Conservation (phyloP, 495 filamentous ascomycete genomes). For the Podospora conica region DNA sequence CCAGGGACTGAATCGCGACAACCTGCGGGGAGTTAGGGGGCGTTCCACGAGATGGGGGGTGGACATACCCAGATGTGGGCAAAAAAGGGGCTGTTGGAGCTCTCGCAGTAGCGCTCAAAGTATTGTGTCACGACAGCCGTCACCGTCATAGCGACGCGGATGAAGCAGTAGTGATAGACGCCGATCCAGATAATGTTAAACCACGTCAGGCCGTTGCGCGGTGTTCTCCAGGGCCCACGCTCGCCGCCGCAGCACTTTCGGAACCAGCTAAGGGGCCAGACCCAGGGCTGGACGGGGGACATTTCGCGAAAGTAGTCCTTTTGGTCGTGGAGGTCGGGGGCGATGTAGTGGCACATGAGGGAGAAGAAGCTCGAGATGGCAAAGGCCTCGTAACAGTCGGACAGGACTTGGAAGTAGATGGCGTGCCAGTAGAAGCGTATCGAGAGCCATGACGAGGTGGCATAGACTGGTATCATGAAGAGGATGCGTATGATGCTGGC, state of each 20-base stretch:
- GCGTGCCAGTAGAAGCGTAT: constrained; percentile 73
- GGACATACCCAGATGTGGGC: constrained; percentile 72
- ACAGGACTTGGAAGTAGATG: constrained; percentile 74
- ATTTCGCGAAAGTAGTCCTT: constrained; percentile 80
- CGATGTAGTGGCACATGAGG: constrained; percentile 79
- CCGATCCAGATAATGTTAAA: constrained; percentile 88
- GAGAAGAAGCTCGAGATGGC: constrained; percentile 87
- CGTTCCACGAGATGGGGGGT: background rate
- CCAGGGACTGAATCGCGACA: constrained; percentile 60
- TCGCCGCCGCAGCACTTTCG: constrained; percentile 61
- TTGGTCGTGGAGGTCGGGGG: constrained; percentile 72
- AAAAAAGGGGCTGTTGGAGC: constrained; percentile 69
- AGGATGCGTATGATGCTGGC: constrained; percentile 78
- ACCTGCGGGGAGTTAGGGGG: constrained; percentile 40
- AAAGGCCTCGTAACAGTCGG: constrained; percentile 89
- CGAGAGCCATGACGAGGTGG: constrained; percentile 68
- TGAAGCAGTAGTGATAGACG: constrained; percentile 86
- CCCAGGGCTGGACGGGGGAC: constrained; percentile 59
- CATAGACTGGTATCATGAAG: constrained; percentile 85
- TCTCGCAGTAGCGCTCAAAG: constrained; percentile 67
- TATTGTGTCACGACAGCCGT: constrained; percentile 69
- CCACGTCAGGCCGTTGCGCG: constrained; percentile 83
- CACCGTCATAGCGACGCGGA: constrained; percentile 78
- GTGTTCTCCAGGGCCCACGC: constrained; percentile 62
- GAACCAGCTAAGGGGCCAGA: constrained; percentile 66